Conservation (phyloP, 805 yeast genomes). For the Candida maesae region DNA sequence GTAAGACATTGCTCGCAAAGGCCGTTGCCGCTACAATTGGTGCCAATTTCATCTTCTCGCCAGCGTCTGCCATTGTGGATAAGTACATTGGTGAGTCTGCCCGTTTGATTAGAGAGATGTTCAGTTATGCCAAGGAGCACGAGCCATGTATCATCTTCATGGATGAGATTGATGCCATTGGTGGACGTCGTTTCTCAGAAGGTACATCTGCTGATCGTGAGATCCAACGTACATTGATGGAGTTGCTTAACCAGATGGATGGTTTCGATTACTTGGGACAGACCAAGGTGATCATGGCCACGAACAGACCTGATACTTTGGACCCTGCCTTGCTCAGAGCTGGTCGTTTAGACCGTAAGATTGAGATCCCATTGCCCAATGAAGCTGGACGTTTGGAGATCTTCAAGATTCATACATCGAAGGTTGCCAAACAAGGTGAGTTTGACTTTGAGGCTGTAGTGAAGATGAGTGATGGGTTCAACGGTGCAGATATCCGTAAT, state of each 20-base stretch:
- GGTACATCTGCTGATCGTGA: conserved; percentile 99
- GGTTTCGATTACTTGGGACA: conserved; percentile 96
- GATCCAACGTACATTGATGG: conserved; percentile 97
- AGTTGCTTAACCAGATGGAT: conserved; percentile 95
- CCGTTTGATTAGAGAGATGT: conserved; percentile 94
- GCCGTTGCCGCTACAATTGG: conserved; percentile 99
- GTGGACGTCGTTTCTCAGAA: conserved; percentile 95
- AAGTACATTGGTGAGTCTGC: conserved; percentile 98
- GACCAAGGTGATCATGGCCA: conserved; percentile 97
- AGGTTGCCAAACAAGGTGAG: conserved; percentile 87
- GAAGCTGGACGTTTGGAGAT: conserved; percentile 94
- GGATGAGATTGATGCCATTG: conserved; percentile 99
- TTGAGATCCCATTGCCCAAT: conserved; percentile 92
- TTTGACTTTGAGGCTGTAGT: conserved; percentile 96
- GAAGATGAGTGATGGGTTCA: conserved; percentile 98
- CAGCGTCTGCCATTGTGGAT: conserved; percentile 97
- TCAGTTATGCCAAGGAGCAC: conserved; percentile 95
- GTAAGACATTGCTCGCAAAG: conserved; percentile 92
- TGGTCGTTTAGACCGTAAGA: conserved; percentile 94
- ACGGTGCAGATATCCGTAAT: conserved; percentile 97
- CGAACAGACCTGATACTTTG: conserved; percentile 97
- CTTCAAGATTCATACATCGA: conserved; percentile 86
- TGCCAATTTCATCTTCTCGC: conserved; percentile 96
- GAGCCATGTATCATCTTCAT: conserved; percentile 97
- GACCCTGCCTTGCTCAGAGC: conserved; percentile 98